Conservation (phyloP, 345 rosid species). For the Eucalyptus leucophloia region DNA sequence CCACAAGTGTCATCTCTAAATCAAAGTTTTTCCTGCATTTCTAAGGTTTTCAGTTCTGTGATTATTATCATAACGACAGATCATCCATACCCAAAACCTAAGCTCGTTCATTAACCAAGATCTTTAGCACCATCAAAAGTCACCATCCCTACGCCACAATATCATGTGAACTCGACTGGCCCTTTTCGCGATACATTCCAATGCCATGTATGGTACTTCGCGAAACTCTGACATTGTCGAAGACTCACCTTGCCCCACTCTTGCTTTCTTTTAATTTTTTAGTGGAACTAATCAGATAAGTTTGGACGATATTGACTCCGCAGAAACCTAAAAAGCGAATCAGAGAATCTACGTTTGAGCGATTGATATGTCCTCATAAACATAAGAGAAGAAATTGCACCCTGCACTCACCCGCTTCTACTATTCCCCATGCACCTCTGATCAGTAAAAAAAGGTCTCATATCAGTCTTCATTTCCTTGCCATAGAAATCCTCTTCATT, state of each 20-base stretch:
- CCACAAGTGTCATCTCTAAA: not conserved
- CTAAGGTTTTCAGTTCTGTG: not conserved
- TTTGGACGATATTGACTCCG: not conserved
- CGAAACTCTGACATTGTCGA: not conserved
- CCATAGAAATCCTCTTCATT: not conserved
- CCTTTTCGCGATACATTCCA: not conserved
- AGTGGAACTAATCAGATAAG: not conserved
- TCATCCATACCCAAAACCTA: not conserved
- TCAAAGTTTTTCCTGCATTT: not conserved
- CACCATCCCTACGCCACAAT: not conserved
- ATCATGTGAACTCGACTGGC: not conserved
- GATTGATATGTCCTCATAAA: not conserved
- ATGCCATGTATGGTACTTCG: not conserved
- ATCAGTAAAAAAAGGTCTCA: not conserved
- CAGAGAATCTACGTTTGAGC: not conserved
- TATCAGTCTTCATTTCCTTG: not conserved
- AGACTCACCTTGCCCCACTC: not conserved
- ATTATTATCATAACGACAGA: not conserved
- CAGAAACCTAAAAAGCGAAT: not conserved
- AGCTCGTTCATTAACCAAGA: not conserved
- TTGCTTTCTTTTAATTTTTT: not conserved
- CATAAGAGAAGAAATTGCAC: not conserved
- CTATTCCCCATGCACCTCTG: not conserved
- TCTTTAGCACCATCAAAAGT: not conserved
- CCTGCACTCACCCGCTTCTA: not conserved